Percentiles rank a stretch among this genome's conserved stretches.
Conservation (phyloP, 306 rosid genomes). For the Lathyrus sativus region DNA sequence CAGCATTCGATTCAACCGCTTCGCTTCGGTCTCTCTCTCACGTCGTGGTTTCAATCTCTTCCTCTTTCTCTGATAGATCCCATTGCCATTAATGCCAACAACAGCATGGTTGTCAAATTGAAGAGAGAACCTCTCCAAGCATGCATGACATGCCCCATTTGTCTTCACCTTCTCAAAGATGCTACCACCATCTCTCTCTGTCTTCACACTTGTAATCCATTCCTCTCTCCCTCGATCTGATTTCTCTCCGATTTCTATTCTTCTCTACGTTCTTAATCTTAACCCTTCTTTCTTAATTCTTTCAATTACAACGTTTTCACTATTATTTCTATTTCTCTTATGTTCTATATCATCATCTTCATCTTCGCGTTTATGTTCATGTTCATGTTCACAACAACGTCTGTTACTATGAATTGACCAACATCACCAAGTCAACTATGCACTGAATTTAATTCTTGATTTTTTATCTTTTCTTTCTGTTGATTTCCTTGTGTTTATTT, state of each 20-base stretch:
- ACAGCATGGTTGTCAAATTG: constrained; percentile 53
- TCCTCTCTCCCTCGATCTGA: background rate
- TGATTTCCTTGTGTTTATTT: no score
- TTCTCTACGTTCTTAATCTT: constrained; percentile 9
- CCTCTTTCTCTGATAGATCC: background rate
- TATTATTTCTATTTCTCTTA: background rate
- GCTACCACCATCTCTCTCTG: constrained; percentile 95
- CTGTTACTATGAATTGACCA: background rate
- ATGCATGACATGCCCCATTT: constrained; percentile 99
- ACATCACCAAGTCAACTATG: background rate
- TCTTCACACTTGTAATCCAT: constrained; percentile 77
- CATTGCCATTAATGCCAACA: background rate
- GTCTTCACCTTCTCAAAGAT: constrained; percentile 66
- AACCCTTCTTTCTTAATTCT: constrained; percentile 9
- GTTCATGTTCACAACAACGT: background rate
- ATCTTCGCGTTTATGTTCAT: background rate
- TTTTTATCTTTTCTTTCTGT: background rate
- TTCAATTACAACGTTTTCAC: constrained; percentile 17
- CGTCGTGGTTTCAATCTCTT: no score
- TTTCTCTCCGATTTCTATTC: background rate
- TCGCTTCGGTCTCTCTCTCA: background rate
- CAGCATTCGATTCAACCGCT: background rate
- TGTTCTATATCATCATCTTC: no score
- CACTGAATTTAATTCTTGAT: background rate
- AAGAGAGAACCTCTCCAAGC: constrained; percentile 62